These are phyloP conservation scores for Vitis hybrid DNA, from an alignment of 177 flowering plant species.

Conservation along the genomic window DNA sequence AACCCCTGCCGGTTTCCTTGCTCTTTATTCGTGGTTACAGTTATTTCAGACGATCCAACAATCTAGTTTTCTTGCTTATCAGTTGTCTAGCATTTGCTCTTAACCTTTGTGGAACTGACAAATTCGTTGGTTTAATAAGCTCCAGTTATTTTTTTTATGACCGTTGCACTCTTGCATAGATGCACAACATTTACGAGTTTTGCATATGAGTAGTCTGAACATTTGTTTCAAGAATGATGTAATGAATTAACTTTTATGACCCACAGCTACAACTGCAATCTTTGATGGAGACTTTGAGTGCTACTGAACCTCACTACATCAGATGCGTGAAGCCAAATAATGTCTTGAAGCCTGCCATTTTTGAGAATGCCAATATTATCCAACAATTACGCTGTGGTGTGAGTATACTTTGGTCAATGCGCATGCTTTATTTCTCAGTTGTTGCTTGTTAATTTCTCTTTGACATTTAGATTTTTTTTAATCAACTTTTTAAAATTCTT, in stretches of 20 bases:
- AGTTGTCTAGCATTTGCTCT: too few species aligned
- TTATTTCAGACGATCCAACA: too few species aligned
- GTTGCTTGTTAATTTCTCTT: conserved; percentile 1
- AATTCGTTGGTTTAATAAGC: too few species aligned
- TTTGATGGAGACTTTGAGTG: conserved; percentile 59
- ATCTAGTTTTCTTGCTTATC: too few species aligned
- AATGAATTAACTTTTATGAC: conserved; percentile 1
- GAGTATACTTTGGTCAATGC: conserved; percentile 21
- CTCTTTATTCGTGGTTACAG: too few species aligned
- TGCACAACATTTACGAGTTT: too few species aligned
- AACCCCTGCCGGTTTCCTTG: too few species aligned
- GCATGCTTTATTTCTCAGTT: not conserved
- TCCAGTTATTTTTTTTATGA: too few species aligned
- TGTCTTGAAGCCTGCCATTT: conserved; percentile 63
- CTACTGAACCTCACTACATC: conserved; percentile 60
- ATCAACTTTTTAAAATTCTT: conserved; percentile 15
- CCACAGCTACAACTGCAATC: conserved; percentile 70
- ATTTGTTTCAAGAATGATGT: not conserved
- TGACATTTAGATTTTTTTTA: not conserved
- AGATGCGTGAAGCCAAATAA: conserved; percentile 70
- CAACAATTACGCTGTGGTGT: conserved; percentile 72
- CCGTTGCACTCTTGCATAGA: too few species aligned
- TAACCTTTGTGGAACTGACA: too few species aligned
- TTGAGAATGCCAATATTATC: conserved; percentile 59
- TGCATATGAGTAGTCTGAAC: too few species aligned